Evolutionary conservation across 441 rosid genomes (phyloP), one percentile per base, ranked within the genome.

Genomic region (Bruguiera hainesii): DNA sequence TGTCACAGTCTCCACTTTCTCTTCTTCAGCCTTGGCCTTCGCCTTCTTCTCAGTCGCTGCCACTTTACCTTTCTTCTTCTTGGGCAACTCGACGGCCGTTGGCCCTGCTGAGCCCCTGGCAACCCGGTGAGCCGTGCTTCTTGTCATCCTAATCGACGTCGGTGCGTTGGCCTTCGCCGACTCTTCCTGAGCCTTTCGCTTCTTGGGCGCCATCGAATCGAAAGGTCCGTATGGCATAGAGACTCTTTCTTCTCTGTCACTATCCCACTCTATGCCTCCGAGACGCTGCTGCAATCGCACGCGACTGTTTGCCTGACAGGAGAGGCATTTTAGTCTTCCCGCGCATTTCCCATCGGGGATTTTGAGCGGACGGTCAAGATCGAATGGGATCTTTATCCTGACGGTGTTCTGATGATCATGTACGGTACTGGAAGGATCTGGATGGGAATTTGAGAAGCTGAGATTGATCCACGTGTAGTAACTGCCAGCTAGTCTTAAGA

Each of bases 161-260:
- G 26, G 39, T 20, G 83, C 26, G 19, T 35, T 65, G 30, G 79
- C 25, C 60, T 70, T 72, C 37, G n/a, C 71, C 1, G 25, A 33
- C 30, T 49, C 83, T 13, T 63, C 85, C 29, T 26, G 71, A 7
- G 75, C 67, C 55, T 78, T 76, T 50, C 83, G 80, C 83, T 87
- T 89, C 75, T 76, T 77, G 3, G 97, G 90, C 61, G 94, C 90
- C 96, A 89, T 89, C 53, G 29, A 51, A 16, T 50, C 16, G 30
- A 10, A 18, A 1, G 19, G 28, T 61, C 37, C 60, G 72, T 61
- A 26, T 42, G 35, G 52, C 60, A 55, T 33, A 50, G 23, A 3
- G 23, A 3, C 55, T 49, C 57, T 25, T 42, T 57, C 23, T 3
- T 2, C 7, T 35, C 0, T 7, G 2, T 28, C 29, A 59, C 26